Evolutionary conservation across 2,329 filamentous ascomycete genomes (phyloP).

Genomic region (Stagonosporopsis vannaccii): DNA sequence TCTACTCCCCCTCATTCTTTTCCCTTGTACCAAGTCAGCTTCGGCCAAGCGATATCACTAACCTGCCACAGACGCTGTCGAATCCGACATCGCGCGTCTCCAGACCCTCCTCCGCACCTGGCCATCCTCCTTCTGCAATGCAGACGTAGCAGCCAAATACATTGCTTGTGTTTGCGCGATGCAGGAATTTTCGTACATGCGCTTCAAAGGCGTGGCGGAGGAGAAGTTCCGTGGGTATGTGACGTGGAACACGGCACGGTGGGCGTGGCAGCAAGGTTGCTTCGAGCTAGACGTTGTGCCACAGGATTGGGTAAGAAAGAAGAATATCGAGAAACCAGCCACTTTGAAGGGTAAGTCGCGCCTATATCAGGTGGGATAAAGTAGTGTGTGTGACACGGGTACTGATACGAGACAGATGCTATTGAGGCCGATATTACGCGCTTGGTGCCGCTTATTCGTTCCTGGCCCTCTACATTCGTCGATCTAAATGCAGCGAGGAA

Average conservation of each 20-base stretch:
- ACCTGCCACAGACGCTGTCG: constrained; percentile 1
- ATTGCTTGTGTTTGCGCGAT: neutral
- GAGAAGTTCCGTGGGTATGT: constrained; percentile 9
- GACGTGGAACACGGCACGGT: constrained; percentile 2
- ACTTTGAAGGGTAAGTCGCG: neutral
- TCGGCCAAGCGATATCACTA: neutral
- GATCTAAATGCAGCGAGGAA: constrained; percentile 18
- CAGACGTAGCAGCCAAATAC: constrained; percentile 1
- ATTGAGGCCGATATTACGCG: constrained; percentile 5
- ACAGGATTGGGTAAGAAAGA: neutral
- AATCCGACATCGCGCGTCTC: neutral
- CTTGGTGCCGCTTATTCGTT: neutral
- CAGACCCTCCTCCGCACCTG: neutral
- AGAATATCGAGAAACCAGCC: neutral
- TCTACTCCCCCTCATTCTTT: neutral
- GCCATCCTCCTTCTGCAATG: neutral
- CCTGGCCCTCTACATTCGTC: neutral
- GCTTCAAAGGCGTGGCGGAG: neutral
- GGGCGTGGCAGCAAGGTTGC: neutral
- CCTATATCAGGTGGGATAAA: neutral
- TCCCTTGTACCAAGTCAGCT: too few species aligned
- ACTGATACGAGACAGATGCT: constrained; percentile 1
- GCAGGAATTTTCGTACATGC: neutral
- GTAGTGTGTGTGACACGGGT: neutral
- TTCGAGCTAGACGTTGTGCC: neutral